Conservation (phyloP, 2,329 filamentous ascomycete genomes). For the Penicillium janthinellum region DNA sequence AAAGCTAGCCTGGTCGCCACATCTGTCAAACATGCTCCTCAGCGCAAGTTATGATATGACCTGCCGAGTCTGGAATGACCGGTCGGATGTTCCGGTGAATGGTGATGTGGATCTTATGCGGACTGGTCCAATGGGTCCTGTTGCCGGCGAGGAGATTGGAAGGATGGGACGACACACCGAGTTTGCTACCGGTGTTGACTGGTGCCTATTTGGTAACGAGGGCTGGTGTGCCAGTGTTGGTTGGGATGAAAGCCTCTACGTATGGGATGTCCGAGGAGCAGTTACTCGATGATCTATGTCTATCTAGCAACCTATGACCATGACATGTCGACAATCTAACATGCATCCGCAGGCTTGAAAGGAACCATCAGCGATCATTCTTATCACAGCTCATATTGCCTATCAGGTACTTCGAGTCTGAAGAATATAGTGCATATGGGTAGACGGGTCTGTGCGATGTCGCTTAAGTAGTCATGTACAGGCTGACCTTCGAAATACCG, state of each 20-base stretch:
- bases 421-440: not conserved
- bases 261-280: slow-evolving; percentile 82
- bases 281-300: slow-evolving; percentile 41
- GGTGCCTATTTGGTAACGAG: slow-evolving; percentile 93
- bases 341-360: not conserved
- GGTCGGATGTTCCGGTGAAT: slow-evolving; percentile 46
- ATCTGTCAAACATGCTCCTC: slow-evolving; percentile 83
- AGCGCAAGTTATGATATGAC: slow-evolving; percentile 98
- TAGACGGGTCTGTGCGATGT: not conserved
- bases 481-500: too few species aligned
- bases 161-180: slow-evolving; percentile 93
- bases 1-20: slow-evolving; percentile 86
- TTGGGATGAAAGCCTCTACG: slow-evolving; percentile 87
- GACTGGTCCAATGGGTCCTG: slow-evolving; percentile 41
- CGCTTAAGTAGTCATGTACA: too few species aligned
- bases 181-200: slow-evolving; percentile 94
- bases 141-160: slow-evolving; percentile 71
- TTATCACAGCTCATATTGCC: not conserved
- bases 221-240: slow-evolving; percentile 94
- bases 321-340: not conserved
- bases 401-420: not conserved
- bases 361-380: not conserved
- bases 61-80: slow-evolving; percentile 89
- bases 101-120: slow-evolving; percentile 44
- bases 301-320: not conserved